These are phyloP conservation scores for Caulochytrium protostelioides DNA, from an alignment of 371 early-diverging fungal species.

Conservation along the genomic window DNA sequence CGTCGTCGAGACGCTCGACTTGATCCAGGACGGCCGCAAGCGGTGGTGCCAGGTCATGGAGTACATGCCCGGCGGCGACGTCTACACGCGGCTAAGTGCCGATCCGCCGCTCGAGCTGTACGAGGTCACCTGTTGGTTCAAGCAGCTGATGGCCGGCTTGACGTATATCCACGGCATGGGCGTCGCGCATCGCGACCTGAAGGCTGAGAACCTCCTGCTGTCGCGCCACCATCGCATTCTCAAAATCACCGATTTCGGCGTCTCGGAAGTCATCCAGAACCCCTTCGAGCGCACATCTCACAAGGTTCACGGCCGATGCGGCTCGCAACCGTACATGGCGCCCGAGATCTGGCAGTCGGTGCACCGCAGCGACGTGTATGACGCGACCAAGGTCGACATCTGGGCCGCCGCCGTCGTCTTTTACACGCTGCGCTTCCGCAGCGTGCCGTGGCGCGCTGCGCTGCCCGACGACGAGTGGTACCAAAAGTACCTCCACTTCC, in stretches of 20 bases:
- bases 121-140: conserved; percentile 17
- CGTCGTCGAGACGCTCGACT: conserved; percentile 61
- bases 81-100: conserved; percentile 10
- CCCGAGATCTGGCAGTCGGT: conserved; percentile 30
- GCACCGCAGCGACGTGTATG: conserved; percentile 16
- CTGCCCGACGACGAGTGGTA: conserved; percentile 13
- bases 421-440: conserved; percentile 17
- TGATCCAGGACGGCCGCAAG: conserved; percentile 18
- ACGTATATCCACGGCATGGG: conserved; percentile 20
- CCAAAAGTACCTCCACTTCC: conserved; percentile 8
- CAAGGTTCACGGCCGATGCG: no score
- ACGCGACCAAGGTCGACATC: conserved; percentile 22
- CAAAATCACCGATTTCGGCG: conserved; percentile 85
- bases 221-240: conserved; percentile 10
- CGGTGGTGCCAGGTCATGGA: conserved; percentile 13
- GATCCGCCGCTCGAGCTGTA: conserved; percentile 1
- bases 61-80: conserved; percentile 18
- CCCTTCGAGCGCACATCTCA: no score
- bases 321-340: conserved; percentile 31
- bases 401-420: conserved; percentile 24
- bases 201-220: conserved; percentile 22
- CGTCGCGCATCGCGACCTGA: conserved; percentile 33
- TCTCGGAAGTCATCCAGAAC: conserved; percentile 48
- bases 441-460: conserved; percentile 20
- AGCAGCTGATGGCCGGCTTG: conserved; percentile 25